These are phyloP conservation scores for Ceratobasidium theobromae DNA, from an alignment of 1,284 basidiomycete genomes.

Conservation along the genomic window DNA sequence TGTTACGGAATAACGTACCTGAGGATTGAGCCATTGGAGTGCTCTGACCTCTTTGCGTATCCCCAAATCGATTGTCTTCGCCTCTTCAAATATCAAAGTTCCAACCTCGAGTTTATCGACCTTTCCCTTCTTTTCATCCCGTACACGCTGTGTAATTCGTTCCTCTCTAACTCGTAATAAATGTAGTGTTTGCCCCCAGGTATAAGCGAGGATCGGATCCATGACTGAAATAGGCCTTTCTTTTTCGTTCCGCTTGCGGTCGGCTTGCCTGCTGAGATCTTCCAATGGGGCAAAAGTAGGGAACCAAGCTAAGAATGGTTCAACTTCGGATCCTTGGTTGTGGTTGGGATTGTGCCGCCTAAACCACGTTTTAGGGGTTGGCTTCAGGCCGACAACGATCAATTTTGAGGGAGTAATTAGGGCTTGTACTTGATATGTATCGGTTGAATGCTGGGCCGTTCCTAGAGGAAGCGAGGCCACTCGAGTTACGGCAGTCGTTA, in stretches of 20 bases:
- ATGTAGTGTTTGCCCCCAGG: conserved; percentile 72
- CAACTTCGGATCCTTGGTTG: conserved; percentile 49
- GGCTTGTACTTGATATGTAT: conserved; percentile 82
- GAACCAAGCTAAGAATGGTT: conserved; percentile 70
- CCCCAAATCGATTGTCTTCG: conserved; percentile 50
- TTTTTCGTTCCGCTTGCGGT: conserved; percentile 34
- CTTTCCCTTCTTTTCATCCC: conserved; percentile 62
- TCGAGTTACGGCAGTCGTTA: conserved; percentile 55
- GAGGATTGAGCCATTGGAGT: conserved; percentile 71
- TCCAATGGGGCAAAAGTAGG: conserved; percentile 43
- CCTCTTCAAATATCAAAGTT: conserved; percentile 59
- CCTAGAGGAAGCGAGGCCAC: conserved; percentile 86
- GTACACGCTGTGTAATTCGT: conserved; percentile 53
- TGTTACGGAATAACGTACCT: conserved; percentile 55
- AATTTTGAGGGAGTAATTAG: conserved; percentile 88
- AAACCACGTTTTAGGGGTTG: conserved; percentile 91
- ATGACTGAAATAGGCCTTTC: conserved; percentile 40
- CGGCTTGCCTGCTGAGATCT: conserved; percentile 1
- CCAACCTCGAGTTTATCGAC: conserved; percentile 60
- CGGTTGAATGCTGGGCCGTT: conserved; percentile 71
- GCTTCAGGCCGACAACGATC: conserved; percentile 91
- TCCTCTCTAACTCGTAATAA: conserved; percentile 68
- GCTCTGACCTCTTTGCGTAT: conserved; percentile 61
- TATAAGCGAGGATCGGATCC: conserved; percentile 75
- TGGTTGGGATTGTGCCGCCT: conserved; percentile 63